A percentile compares a stretch with the other conserved stretches of the same genome.
These are phyloP conservation scores for Scutellaria minor DNA, from an alignment of 257 asterid species.

Conservation along the genomic window DNA sequence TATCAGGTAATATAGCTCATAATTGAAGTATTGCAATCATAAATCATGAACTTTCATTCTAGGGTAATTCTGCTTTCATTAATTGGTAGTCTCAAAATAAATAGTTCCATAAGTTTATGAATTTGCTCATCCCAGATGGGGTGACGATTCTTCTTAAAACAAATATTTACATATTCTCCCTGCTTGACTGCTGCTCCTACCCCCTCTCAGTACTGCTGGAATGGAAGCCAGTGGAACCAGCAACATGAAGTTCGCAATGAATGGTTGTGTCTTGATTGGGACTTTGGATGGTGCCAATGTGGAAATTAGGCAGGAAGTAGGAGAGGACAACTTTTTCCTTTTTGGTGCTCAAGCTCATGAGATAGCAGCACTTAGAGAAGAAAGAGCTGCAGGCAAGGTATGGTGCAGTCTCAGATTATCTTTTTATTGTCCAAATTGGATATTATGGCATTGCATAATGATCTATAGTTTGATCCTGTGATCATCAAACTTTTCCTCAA, in stretches of 20 bases:
- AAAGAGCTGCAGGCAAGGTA: conserved; percentile 87
- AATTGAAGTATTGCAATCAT: conserved; percentile 20
- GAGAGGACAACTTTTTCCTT: conserved; percentile 84
- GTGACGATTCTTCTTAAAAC: conserved; percentile 7
- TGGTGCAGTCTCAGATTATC: background rate
- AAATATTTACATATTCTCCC: conserved; percentile 12
- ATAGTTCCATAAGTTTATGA: background rate
- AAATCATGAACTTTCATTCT: conserved; percentile 11
- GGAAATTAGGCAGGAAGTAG: conserved; percentile 89
- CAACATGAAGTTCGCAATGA: conserved; percentile 92
- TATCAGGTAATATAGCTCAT: conserved; percentile 61
- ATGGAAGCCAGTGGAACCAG: conserved; percentile 98
- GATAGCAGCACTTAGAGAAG: conserved; percentile 73
- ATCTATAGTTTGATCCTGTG: background rate
- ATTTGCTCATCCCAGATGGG: background rate
- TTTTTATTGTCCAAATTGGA: background rate
- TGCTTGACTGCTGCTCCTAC: conserved; percentile 28
- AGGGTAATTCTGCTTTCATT: conserved; percentile 2
- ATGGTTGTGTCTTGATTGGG: conserved; percentile 82
- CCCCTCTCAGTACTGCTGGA: conserved; percentile 72
- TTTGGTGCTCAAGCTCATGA: conserved; percentile 92
- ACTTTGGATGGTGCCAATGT: conserved; percentile 91
- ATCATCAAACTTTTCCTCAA: background rate
- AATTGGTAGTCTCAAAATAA: background rate
- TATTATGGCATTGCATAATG: background rate